A percentile compares a stretch with the other conserved stretches of the same genome.
phyloP scores from a whole-genome alignment of 495 filamentous ascomycete genomes.

The Wilcoxina mikolae region DNA sequence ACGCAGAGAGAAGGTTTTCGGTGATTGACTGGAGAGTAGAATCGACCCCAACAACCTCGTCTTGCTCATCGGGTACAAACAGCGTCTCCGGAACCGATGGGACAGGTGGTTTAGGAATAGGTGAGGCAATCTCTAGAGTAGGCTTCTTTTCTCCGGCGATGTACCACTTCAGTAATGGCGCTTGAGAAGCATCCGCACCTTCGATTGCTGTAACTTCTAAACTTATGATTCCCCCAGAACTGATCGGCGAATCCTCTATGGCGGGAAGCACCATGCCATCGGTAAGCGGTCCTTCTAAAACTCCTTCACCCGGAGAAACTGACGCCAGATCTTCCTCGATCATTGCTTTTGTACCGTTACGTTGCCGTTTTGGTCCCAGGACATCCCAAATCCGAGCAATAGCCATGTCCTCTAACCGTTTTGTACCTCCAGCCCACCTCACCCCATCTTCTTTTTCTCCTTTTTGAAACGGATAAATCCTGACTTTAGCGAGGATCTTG shows the following conservation, averaged over 20 bases:
- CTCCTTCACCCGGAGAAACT: conserved; percentile 35
- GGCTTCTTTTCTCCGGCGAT: conserved; percentile 59
- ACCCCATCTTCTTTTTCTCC: conserved; percentile 44
- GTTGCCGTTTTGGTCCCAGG: conserved; percentile 47
- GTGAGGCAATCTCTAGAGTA: conserved; percentile 41
- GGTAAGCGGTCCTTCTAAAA: conserved; percentile 77
- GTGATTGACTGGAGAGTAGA: conserved; percentile 51
- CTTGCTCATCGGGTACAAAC: conserved; percentile 13
- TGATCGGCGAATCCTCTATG: conserved; percentile 26
- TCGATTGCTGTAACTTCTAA: conserved; percentile 31
- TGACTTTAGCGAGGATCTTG: conserved; percentile 42
- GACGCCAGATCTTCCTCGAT: conserved; percentile 26
- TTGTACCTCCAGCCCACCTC: conserved; percentile 78
- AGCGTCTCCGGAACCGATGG: conserved; percentile 34
- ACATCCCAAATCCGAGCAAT: conserved; percentile 22
- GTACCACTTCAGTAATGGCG: conserved; percentile 52
- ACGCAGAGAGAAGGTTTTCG: conserved; percentile 62
- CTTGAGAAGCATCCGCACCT: conserved; percentile 32
- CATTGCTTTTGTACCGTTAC: conserved; percentile 27
- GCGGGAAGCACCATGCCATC: conserved; percentile 64
- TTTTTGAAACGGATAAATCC: conserved; percentile 60
- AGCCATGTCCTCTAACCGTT: conserved; percentile 32
- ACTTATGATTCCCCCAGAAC: conserved; percentile 20
- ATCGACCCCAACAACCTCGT: conserved; percentile 65
- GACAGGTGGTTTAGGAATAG: conserved; percentile 41